These are phyloP conservation scores for Calonectria hongkongensis DNA, from an alignment of 2,329 filamentous ascomycete species.

Conservation along the genomic window DNA sequence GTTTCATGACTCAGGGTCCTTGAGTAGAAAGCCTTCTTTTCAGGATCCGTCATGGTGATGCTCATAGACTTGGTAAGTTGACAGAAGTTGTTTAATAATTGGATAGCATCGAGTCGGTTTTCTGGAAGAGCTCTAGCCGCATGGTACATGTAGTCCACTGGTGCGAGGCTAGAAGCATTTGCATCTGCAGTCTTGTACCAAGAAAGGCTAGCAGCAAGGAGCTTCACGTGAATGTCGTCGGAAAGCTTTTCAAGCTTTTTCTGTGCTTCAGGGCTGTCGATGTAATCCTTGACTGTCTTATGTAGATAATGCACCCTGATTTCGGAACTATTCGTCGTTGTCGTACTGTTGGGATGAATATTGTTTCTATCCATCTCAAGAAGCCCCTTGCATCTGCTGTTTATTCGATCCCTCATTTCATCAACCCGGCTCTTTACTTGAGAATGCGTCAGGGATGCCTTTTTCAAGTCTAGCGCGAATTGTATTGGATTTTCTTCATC, in stretches of 20 bases:
- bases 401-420: conserved; percentile 26
- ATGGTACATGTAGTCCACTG: not conserved
- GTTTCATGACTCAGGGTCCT: too few species aligned
- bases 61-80: too few species aligned
- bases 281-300: conserved; percentile 22
- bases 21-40: too few species aligned
- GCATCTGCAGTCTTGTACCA: not conserved
- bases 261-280: not conserved
- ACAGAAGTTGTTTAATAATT: too few species aligned
- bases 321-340: not conserved
- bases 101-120: too few species aligned
- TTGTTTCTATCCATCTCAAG: not conserved
- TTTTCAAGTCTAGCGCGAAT: rapidly evolving
- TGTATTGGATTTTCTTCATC: conserved; percentile 32
- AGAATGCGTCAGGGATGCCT: not conserved
- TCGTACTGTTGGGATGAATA: not conserved
- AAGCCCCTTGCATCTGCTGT: conserved; percentile 37
- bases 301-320: not conserved
- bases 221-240: not conserved
- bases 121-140: not conserved
- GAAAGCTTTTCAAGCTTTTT: not conserved
- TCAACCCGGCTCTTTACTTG: not conserved
- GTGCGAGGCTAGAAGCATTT: too few species aligned
- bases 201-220: not conserved
- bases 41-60: too few species aligned